Evolutionary conservation across 495 filamentous ascomycete genomes (phyloP), one percentile per base, ranked within the genome.

Genomic region (Daldinia grandis): DNA sequence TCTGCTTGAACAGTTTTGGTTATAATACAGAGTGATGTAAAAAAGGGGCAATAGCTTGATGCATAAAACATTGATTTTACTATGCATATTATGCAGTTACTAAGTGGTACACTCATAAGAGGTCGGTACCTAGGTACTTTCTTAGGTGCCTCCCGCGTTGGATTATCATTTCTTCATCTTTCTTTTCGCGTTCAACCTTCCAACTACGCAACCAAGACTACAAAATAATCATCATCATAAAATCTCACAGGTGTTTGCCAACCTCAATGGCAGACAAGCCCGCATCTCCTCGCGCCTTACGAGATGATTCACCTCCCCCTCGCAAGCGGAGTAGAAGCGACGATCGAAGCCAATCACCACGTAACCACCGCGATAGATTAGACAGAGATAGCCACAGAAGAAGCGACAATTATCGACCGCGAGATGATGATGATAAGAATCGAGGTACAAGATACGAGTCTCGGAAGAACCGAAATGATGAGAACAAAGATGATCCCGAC

Each of bases 301-400:
- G 68, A 59, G 64, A 65, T 25, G 70, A 72, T 62, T 69, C 73
- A 9, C 63, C 75, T 24, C 73, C 75, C 28, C 51, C 71, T 44
- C 71, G 51, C 31, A 68, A 73, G 21, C 69, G 58, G 61, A 55
- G 37, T 27, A 67, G 68, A 68, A 76, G 55, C 19, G 57, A 72
- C 9, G 56, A 72, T 38, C 75, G 75, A 57, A 76, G 75, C 42
- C 64, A 68, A 21, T 77, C 75, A n/a, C 75, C 75, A 28, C 71
- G 47, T 38, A 73, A 71, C 51, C 54, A 62, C 5, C 57, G 56
- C 24, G 68, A 70, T 31, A 50, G 71, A 51, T 50, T 62, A 35
- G 68, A 71, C 40, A 53, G 38, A 54, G 68, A 73, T 30, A 61
- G 28, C 58, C 62, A 70, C 47, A 55, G 73, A 70, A 62, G 64